phyloP scores from a whole-genome alignment of 805 yeast genomes.

The Hanseniaspora clermontiae region DNA sequence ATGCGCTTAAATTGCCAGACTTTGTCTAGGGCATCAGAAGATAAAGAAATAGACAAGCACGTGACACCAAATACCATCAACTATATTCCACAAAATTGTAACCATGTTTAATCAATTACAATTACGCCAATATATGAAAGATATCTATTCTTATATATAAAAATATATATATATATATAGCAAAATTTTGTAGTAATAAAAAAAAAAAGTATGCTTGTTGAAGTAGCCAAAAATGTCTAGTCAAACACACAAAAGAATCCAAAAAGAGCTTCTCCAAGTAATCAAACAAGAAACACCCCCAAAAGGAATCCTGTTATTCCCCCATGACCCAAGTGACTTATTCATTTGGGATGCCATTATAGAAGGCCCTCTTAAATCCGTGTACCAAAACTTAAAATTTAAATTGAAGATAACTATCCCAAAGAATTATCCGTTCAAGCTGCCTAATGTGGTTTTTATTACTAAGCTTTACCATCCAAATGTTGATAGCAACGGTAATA shows the following conservation, averaged over 20 bases:
- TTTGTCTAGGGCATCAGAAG: neutral
- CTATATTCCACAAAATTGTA: neutral
- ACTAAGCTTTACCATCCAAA: constrained; percentile 59
- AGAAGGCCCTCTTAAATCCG: constrained; percentile 46
- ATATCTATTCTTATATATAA: too few species aligned
- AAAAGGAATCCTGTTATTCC: constrained; percentile 41
- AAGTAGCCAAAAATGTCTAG: neutral
- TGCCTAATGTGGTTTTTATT: constrained; percentile 44
- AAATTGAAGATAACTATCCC: constrained; percentile 42
- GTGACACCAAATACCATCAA: neutral
- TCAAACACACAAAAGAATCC: constrained; percentile 29
- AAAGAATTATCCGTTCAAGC: constrained; percentile 42
- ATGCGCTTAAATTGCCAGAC: too few species aligned
- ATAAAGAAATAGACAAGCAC: neutral
- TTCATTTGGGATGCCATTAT: constrained; percentile 47
- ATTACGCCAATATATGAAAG: too few species aligned
- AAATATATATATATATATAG: too few species aligned
- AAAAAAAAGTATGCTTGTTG: too few species aligned
- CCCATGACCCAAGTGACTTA: constrained; percentile 40
- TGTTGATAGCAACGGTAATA: constrained; percentile 51
- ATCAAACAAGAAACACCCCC: constrained; percentile 39
- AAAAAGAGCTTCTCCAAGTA: constrained; percentile 37
- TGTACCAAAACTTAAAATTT: constrained; percentile 42
- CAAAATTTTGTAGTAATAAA: too few species aligned
- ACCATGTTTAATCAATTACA: neutral